Evolutionary conservation across 352 stramenopile species (phyloP), one percentile per base, ranked within the genome.

Genomic region (Phytophthora europaea): DNA sequence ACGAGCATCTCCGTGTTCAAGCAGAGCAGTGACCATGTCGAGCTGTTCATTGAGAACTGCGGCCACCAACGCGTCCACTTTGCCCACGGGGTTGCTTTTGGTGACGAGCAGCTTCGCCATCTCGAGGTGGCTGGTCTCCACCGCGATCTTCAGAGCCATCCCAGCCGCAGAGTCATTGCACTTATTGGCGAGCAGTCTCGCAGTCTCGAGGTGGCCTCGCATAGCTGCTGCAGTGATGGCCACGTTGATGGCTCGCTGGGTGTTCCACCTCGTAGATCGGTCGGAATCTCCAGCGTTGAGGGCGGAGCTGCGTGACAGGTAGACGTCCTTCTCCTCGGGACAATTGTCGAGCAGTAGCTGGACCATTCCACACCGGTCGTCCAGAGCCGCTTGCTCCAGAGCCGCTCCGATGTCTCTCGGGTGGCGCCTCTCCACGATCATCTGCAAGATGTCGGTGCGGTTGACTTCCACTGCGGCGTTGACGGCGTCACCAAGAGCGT

Each of bases 341-440:
- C 54, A 65, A 6, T 70, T 70, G 9, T 70, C 54, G 22, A 70
- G 64, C 47, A 70, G 43, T 2, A 65, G 16, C 18, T 58, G 40
- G 18, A 70, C 45, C 64, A 70, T 65, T 4, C 36, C 22, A n/a
- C 31, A 57, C 18, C 64, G 64, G 47, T 70, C 34, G 6, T 53
- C 23, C 22, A 65, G 20, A 13, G 53, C 54, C 18, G 64, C 53
- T 47, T 70, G 53, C 31, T 70, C 64, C 31, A 70, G 15, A 6
- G 64, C 64, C 15, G 43, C 33, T 18, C 64, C 64, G 33, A 70
- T 65, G 33, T 70, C 64, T 50, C 36, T 48, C 4, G 64, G 64
- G 20, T 65, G 64, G 8, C 53, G 64, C 22, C 56, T 65, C 43
- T 70, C 64, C 6, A 70, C 53, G 20, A 65, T 70, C 20, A 70